Evolutionary conservation across 768 basidiomycete genomes (phyloP), one percentile per base, ranked within the genome.

Genomic region (Russula earlei): DNA sequence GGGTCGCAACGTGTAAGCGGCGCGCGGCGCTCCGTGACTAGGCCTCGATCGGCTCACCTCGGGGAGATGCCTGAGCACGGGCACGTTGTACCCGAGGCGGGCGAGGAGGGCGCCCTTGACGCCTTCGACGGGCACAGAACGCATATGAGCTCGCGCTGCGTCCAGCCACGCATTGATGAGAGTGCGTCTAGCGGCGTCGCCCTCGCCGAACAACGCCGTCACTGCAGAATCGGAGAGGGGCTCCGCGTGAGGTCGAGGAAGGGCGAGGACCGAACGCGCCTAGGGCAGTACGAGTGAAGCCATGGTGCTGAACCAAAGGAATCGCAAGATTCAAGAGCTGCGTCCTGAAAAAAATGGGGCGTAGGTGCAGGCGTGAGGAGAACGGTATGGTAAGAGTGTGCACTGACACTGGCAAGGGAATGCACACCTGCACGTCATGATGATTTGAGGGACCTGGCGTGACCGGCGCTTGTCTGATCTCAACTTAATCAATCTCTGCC

Each of bases 141-240:
- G 67, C 74, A 91, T 90, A 38, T 74, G 69, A 17, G 62, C 61
- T 14, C 82, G 65, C 1, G 84, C 88, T 56, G 83, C 79, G 19
- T 83, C 77, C 34, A 91, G 65, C 88, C 89, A 92, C 0, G 83
- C 84, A n/a, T 74, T 68, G 41, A 90, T 75, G 27, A 92, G 73
- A 4, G 77, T 78, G 52, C 75, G 74, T 14, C 83, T 73, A 1
- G 89, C 86, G 29, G 78, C 68, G 54, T 86, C 80, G 22, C 84
- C 89, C 14, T 65, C 62, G 8, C 89, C 89, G 69, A 91, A 92
- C 6, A 91, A 71, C 6, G 84, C 77, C 2, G 83, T 79, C 20
- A 91, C 78, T 0, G 87, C 83, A 0, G 74, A 70, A 55, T 91
- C 87, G 0, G 83, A 77, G 20, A 91, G 79, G 7, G 85, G 86